Evolutionary conservation across 352 stramenopile genomes (phyloP), one percentile per base, ranked within the genome.

Genomic region (Globisporangium sylvaticum): DNA sequence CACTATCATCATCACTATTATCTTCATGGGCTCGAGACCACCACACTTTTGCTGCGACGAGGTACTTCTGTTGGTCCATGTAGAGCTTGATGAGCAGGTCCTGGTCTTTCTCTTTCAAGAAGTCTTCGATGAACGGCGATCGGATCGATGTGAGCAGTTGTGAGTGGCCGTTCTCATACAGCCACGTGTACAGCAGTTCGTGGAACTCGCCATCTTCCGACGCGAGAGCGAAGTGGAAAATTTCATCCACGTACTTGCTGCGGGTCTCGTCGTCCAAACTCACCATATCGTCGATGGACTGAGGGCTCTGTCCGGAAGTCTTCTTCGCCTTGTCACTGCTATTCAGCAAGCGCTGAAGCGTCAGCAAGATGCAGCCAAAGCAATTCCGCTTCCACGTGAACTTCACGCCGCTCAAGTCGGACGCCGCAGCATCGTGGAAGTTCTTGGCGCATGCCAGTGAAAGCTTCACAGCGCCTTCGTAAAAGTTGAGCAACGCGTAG

Each of bases 401-500:
- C 55, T 89, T 94, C 12, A 82, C 71, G 27, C 84, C 84, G 32
- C 76, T 91, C 12, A 89, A 57, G 60, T 93, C 87, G 4, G 74
- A 83, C 15, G 79, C 80, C 8, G 76, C 83, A 1, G 81, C 87
- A 61, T 88, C 84, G 59, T 91, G 74, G 48, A 95, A 92, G 69
- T 94, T 83, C 59, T 90, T 88, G 0, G 86, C 88, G 24, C 85
- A 94, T 10, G 88, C 84, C 2, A 95, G 78, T 20, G 84, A 78
- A 18, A 95, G 76, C 71, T 92, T 93, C 48, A 95, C 88, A 4
- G 91, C 84, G n/a, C 88, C 88, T 75, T 95, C 86, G 67, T 94
- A 93, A 58, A 82, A 95, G 37, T 90, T 80, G 12, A 95, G 70
- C 37, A 89, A 55, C 29, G 81, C 83, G 69, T 93, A 94, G 68